Evolutionary conservation across 2,329 filamentous ascomycete species (phyloP).

Genomic region (Akanthomyces lecanii): DNA sequence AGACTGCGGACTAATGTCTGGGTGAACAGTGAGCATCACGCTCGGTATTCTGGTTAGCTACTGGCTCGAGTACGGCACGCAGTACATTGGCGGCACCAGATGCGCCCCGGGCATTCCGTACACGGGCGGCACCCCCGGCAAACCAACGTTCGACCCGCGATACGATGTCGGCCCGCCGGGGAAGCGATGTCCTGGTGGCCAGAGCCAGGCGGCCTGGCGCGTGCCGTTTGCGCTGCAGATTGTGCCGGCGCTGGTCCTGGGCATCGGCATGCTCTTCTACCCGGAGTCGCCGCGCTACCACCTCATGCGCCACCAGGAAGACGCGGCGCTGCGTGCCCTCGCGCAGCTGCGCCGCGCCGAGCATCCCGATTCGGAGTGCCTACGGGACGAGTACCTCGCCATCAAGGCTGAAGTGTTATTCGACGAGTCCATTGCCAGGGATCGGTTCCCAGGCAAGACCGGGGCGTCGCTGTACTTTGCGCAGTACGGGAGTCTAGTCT

Average conservation of each 20-base stretch:
- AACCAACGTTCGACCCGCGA: conserved; percentile 39
- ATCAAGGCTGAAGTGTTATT: conserved; percentile 38
- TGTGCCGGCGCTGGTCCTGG: conserved; percentile 51
- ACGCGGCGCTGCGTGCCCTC: conserved; percentile 29
- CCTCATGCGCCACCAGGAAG: conserved; percentile 30
- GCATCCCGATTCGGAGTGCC: conserved; percentile 27
- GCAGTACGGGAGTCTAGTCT: conserved; percentile 30
- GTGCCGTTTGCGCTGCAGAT: conserved; percentile 50
- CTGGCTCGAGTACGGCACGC: conserved; percentile 40
- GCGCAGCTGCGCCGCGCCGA: conserved; percentile 30
- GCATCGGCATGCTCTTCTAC: conserved; percentile 51
- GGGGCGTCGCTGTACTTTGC: conserved; percentile 29
- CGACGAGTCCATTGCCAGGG: conserved; percentile 27
- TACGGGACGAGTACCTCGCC: conserved; percentile 31
- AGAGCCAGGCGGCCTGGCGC: conserved; percentile 41
- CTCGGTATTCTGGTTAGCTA: conserved; percentile 40
- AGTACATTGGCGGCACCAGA: conserved; percentile 39
- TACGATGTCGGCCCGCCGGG: conserved; percentile 36
- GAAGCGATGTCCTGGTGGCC: conserved; percentile 38
- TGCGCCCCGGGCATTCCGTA: conserved; percentile 45
- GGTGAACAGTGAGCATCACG: conserved; percentile 31
- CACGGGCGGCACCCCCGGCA: conserved; percentile 36
- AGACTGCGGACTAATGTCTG: no score
- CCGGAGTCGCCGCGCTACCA: conserved; percentile 34
- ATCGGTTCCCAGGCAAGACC: conserved; percentile 29